phyloP scores from a whole-genome alignment of 2,329 filamentous ascomycete genomes.

The Chaetomium sp. region DNA sequence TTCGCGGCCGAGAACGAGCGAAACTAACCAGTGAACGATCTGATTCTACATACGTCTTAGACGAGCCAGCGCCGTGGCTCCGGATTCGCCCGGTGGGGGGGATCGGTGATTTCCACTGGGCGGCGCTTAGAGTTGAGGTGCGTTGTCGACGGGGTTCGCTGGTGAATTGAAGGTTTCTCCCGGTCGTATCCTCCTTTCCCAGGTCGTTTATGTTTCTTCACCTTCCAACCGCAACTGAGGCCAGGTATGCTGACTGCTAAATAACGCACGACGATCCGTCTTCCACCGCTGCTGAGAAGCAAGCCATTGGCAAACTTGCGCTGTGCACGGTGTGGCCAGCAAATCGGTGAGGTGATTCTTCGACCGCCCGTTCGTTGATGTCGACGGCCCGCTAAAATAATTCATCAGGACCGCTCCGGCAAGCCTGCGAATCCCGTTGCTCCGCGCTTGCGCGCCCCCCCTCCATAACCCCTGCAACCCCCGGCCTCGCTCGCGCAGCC shows the following conservation, averaged over 20 bases:
- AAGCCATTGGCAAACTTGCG: no score
- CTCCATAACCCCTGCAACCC: not conserved
- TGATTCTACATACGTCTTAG: not conserved
- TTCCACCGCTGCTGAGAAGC: no score
- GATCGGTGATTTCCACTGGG: constrained; percentile 4
- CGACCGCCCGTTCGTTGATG: constrained; percentile 10
- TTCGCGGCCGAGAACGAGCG: constrained; percentile 4
- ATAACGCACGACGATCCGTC: no score
- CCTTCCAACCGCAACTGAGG: no score
- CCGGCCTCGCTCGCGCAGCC: constrained; percentile 14
- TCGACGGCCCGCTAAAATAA: constrained; percentile 17
- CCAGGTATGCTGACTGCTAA: no score
- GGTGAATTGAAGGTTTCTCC: no score
- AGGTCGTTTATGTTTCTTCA: no score
- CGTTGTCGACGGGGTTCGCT: not conserved
- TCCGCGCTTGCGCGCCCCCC: constrained; percentile 15
- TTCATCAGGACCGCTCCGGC: constrained; percentile 12
- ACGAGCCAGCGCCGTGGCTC: constrained; percentile 7
- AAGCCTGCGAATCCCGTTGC: constrained; percentile 11
- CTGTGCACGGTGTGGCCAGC: constrained; percentile 7
- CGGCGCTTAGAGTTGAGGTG: constrained; percentile 2
- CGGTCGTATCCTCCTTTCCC: no score
- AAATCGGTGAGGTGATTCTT: constrained; percentile 2
- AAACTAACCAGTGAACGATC: not conserved
- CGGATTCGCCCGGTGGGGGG: constrained; percentile 10